Base-by-base conservation (phyloP, 2,329 filamentous ascomycete genomes). In the Ascochyta rabiei region DNA sequence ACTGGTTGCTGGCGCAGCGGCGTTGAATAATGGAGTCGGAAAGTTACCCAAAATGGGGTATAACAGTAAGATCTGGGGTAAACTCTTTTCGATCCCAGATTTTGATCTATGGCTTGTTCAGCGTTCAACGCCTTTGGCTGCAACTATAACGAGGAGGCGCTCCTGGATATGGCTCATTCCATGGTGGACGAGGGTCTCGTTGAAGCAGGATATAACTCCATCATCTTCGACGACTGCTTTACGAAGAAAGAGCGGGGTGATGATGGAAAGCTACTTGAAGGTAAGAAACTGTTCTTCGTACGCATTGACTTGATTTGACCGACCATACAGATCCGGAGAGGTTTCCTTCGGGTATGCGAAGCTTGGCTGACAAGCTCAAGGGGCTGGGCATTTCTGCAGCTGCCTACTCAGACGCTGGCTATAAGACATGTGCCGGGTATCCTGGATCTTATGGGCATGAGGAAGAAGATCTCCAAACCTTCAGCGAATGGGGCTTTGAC, bases 381-480 rank as follows among this genome's bases (percentile, higher is more conserved):
- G 15, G 19, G 6, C 24, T 60, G 2, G 49, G 53, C 7, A 57
- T 57, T 23, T 57, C 53, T 0, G 21, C 53, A 4, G 53, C 57
- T 3, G 47, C 50, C 12, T 88, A 88, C 64, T 80, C 80, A 57
- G 80, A 80, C 66, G 81, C 81, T 1, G 81, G 81, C 40, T 74
- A 61, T 2, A 40, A 48, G 41, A 84, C 81, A 2, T 85, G 83
- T 60, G 84, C 77, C 1, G 79, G 79, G 1, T 86, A 85, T 60
- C 80, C 82, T 4, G 85, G 79, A 0, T 83, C 80, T 1, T 46
- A 54, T 16, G 52, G 52, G 2, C 52, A 54, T 50, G 84, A 88
- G 62, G 67, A 75, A 1, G 70, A 82, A 12, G 85, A 87, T 64
- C 84, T 84, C 1, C 68, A 77, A 18, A 80, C 82, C 0, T 86